Percentiles rank a stretch among this genome's conserved stretches.
Conservation (phyloP, 306 rosid genomes). For the Clitoria ternatea region DNA sequence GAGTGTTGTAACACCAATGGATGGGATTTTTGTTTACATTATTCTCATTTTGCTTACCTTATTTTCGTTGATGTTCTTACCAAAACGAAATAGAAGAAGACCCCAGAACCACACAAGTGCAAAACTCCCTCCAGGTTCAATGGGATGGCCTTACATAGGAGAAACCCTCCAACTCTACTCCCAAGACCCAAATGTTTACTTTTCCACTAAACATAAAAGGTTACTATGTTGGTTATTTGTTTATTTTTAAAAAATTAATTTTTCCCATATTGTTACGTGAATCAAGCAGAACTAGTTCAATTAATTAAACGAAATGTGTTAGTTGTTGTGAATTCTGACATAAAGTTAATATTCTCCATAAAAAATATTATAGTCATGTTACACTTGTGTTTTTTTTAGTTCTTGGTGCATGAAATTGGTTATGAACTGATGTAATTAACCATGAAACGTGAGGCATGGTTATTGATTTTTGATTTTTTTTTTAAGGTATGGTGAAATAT, state of each 20-base stretch:
- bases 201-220: constrained; percentile 71
- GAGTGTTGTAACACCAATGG: constrained; percentile 35
- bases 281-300: no score
- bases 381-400: neutral
- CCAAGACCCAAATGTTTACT: constrained; percentile 68
- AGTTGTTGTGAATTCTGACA: no score
- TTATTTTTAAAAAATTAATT: no score
- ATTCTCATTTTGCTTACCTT: constrained; percentile 34
- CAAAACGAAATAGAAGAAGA: constrained; percentile 17
- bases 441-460: no score
- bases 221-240: no score
- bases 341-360: no score
- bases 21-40: constrained; percentile 19
- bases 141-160: constrained; percentile 94
- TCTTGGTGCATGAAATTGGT: neutral
- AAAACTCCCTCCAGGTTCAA: constrained; percentile 91
- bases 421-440: no score
- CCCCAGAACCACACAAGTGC: constrained; percentile 13
- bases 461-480: neutral
- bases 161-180: constrained; percentile 83
- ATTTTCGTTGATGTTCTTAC: constrained; percentile 24
- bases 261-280: no score
- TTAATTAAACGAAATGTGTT: no score
- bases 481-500: constrained; percentile 93
- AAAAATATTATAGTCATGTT: no score